These are phyloP conservation scores for Apium graveolens DNA, from an alignment of 129 eudicot species.

Conservation along the genomic window DNA sequence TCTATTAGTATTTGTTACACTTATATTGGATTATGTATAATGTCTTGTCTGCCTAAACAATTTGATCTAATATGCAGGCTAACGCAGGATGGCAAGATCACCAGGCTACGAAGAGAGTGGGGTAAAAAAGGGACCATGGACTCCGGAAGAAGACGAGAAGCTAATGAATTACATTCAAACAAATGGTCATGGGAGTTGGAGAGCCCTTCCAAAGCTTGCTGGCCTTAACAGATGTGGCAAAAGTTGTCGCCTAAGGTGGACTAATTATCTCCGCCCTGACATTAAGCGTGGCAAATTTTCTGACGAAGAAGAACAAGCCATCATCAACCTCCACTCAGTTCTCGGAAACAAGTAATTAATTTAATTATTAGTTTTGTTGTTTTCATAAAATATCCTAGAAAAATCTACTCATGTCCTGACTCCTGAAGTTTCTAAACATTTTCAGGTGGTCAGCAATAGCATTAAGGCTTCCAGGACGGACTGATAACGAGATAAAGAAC, in stretches of 20 bases:
- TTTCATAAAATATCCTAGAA: neutral
- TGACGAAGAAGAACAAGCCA: constrained; percentile 48
- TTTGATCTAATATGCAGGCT: neutral
- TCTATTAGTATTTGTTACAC: no score
- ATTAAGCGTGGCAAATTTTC: constrained; percentile 43
- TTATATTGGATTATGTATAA: no score
- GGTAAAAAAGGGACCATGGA: constrained; percentile 50
- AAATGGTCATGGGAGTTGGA: constrained; percentile 57
- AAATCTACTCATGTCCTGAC: neutral
- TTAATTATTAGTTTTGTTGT: neutral
- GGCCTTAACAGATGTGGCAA: constrained; percentile 51
- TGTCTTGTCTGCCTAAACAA: neutral
- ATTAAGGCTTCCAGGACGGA: constrained; percentile 43
- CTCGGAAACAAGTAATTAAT: constrained; percentile 45
- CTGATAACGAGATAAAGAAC: constrained; percentile 52
- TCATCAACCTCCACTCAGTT: constrained; percentile 53
- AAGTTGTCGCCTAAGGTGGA: constrained; percentile 52
- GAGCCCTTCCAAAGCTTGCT: constrained; percentile 46
- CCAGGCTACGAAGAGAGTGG: constrained; percentile 22
- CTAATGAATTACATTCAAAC: constrained; percentile 36
- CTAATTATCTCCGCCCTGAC: constrained; percentile 52
- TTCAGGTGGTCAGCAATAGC: constrained; percentile 58
- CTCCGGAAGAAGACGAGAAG: constrained; percentile 45
- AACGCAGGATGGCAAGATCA: constrained; percentile 21
- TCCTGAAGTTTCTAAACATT: neutral